These are phyloP conservation scores for Kodamaea kaohsiungensis DNA, from an alignment of 805 yeast genomes.

Conservation along the genomic window DNA sequence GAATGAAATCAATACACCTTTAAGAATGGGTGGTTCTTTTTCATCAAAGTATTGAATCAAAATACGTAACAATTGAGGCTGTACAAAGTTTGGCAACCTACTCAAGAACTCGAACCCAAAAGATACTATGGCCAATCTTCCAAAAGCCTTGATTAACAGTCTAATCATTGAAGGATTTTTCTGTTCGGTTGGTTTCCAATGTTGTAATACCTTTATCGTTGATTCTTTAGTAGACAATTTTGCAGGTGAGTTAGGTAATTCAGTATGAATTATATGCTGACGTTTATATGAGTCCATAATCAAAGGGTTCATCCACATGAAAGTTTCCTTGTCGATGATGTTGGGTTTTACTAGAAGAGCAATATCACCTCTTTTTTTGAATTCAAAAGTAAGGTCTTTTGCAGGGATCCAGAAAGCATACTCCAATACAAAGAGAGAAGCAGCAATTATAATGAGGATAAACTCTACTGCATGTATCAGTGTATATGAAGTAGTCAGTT, in stretches of 20 bases:
- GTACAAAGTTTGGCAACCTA: slow-evolving; percentile 51
- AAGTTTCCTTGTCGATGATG: slow-evolving; percentile 41
- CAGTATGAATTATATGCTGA: slow-evolving; percentile 36
- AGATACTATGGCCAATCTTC: slow-evolving; percentile 21
- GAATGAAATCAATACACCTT: slow-evolving; percentile 64
- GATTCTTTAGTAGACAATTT: slow-evolving; percentile 24
- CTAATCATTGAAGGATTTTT: slow-evolving; percentile 15
- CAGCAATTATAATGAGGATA: slow-evolving; percentile 28
- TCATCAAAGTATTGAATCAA: slow-evolving; percentile 64
- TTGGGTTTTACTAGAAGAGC: slow-evolving; percentile 25
- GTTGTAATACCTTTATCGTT: slow-evolving; percentile 17
- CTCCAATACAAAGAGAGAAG: slow-evolving; percentile 40
- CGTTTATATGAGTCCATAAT: slow-evolving; percentile 40
- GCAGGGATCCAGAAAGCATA: slow-evolving; percentile 40
- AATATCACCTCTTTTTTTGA: slow-evolving; percentile 18
- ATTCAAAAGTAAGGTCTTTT: slow-evolving; percentile 35
- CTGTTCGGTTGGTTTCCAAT: slow-evolving; percentile 15
- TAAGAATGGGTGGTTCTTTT: slow-evolving; percentile 45
- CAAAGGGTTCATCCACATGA: slow-evolving; percentile 50
- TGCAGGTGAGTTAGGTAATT: slow-evolving; percentile 31
- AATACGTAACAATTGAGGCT: slow-evolving; percentile 76
- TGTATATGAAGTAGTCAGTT: slow-evolving; percentile 7
- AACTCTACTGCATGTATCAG: slow-evolving; percentile 22
- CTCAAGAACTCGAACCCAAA: slow-evolving; percentile 26
- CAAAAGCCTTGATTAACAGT: slow-evolving; percentile 28